Evolutionary conservation across 805 yeast genomes (phyloP), one percentile per base, ranked within the genome.

Genomic region (Myxozyma monticola): DNA sequence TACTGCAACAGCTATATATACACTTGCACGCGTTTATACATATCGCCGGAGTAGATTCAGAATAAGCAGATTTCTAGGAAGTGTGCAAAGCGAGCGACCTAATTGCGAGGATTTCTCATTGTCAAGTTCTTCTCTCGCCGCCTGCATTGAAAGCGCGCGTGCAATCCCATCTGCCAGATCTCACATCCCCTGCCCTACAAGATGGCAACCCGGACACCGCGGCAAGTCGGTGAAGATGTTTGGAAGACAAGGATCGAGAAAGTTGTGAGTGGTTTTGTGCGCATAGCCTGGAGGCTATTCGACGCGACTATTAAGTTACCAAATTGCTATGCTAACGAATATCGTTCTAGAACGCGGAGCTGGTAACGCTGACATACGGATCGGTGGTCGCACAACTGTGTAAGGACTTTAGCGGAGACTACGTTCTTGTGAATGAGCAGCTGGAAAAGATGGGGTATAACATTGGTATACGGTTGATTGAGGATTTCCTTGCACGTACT

Each of bases 361-460:
- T 93, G 45, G 88, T 93, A 69, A 88, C 96, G n/a, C 72, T 93
- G 51, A 91, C 96, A 1, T 93, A 93, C 62, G 99, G 99, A 8
- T 83, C 96, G 2, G 80, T 93, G 41, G 98, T 93, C 41, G 80
- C 95, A 12, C 97, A 91, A 63, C 71, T 93, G 45, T 89, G 96
- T 65, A 80, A 83, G 51, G 98, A 93, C 64, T 83, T 78, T 67
- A 77, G 83, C 47, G 76, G 80, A 56, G 86, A 90, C 67, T 90
- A 88, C 66, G 65, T 64, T 5, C 83, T 83, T 62, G 96, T 93
- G 50, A 93, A 93, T 65, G 72, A 74, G 44, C 95, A 91, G 64
- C 74, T 93, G 42, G 96, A 84, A 62, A 79, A 80, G 57, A 91
- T 93, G 98, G 99, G 99, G 0, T 88, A 90, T 68, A 89, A 87